phyloP scores from a whole-genome alignment of 2,329 filamentous ascomycete genomes.

The Teratosphaeria zuluensis region DNA sequence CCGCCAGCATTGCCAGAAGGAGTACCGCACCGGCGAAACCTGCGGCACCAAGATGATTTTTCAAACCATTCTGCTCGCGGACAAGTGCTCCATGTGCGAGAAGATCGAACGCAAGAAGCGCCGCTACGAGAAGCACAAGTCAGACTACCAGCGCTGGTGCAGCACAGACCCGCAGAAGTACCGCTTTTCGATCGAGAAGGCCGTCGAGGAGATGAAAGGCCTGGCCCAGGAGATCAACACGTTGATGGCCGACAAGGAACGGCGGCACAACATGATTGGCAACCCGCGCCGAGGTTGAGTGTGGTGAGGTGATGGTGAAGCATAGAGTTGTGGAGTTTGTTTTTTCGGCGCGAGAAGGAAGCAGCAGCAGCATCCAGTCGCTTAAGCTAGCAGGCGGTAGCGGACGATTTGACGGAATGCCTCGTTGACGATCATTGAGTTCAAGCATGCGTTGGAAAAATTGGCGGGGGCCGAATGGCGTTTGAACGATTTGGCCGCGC shows the following conservation, averaged over 20 bases:
- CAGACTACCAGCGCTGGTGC: constrained; percentile 65
- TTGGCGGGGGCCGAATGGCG: not conserved
- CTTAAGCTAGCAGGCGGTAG: not conserved
- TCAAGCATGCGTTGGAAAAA: not conserved
- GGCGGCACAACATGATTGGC: constrained; percentile 12
- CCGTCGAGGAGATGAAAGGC: constrained; percentile 61
- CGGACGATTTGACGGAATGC: not conserved
- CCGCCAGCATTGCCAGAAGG: constrained; percentile 83
- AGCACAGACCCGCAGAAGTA: constrained; percentile 30
- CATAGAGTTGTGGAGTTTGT: not conserved
- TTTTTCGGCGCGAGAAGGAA: not conserved
- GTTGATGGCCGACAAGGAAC: constrained; percentile 33
- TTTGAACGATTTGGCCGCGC: not conserved
- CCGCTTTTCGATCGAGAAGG: constrained; percentile 53
- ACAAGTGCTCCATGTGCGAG: constrained; percentile 74
- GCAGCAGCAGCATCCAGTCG: not conserved
- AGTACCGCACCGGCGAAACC: constrained; percentile 92
- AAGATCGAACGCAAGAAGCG: constrained; percentile 80
- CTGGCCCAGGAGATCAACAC: constrained; percentile 60
- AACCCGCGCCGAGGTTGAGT: constrained; percentile 8
- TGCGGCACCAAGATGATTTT: constrained; percentile 91
- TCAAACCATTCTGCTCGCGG: constrained; percentile 53
- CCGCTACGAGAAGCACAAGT: constrained; percentile 61
- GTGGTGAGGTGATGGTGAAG: not conserved
- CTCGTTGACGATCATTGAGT: not conserved